These are phyloP conservation scores for Allium cepa DNA, from an alignment of 106 monocot species.

Conservation along the genomic window DNA sequence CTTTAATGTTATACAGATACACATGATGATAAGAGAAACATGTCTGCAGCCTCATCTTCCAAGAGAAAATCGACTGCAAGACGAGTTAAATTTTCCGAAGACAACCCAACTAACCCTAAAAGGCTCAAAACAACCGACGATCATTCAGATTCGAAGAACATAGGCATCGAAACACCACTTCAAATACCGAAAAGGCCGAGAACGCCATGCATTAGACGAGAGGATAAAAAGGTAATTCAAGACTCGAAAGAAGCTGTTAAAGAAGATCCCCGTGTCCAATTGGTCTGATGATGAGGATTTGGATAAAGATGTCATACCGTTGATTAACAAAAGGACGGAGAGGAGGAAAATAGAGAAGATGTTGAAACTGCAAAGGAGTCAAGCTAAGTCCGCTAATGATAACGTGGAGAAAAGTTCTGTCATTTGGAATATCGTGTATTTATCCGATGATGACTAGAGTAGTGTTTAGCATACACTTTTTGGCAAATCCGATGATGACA, in stretches of 20 bases:
- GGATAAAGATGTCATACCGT: constrained; percentile 30
- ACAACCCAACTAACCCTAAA: background rate
- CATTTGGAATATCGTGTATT: too few species aligned
- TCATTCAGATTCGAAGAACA: background rate
- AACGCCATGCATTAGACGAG: background rate
- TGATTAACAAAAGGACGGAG: constrained; percentile 52
- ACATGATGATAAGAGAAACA: constrained; percentile 1
- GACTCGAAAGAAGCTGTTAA: too few species aligned
- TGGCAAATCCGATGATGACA: too few species aligned
- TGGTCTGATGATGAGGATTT: constrained; percentile 24
- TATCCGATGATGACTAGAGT: too few species aligned
- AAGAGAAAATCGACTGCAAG: too few species aligned
- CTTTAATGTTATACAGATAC: constrained; percentile 1
- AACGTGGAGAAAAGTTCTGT: too few species aligned
- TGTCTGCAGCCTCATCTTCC: background rate
- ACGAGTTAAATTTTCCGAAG: too few species aligned
- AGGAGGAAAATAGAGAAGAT: constrained; percentile 35
- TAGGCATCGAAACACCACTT: background rate
- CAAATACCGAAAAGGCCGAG: constrained; percentile 8
- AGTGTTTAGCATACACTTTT: too few species aligned
- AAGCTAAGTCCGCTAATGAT: too few species aligned
- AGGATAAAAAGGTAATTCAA: too few species aligned
- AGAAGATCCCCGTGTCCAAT: too few species aligned
- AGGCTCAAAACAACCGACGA: background rate
- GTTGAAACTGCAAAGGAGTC: background rate